These are phyloP conservation scores for Ensete glaucum DNA, from an alignment of 176 grass and related monocot species.

Conservation along the genomic window DNA sequence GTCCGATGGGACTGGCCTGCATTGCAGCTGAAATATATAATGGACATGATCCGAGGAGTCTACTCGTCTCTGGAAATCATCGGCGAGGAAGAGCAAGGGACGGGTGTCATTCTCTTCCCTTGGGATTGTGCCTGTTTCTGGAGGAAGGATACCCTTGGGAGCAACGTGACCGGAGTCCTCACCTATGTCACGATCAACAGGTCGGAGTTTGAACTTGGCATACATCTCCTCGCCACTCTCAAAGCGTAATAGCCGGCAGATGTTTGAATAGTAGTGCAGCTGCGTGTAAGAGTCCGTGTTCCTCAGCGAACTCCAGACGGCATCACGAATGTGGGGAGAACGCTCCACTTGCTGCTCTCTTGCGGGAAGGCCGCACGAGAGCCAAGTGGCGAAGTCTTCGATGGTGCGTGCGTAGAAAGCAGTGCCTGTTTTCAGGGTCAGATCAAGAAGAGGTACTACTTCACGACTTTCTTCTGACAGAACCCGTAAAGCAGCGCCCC, in stretches of 20 bases:
- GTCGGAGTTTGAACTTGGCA: constrained; percentile 59
- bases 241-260: constrained; percentile 51
- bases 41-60: constrained; percentile 32
- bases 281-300: constrained; percentile 46
- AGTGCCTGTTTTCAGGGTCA: constrained; percentile 52
- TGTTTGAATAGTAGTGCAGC: constrained; percentile 71
- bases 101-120: constrained; percentile 46
- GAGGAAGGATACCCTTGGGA: constrained; percentile 44
- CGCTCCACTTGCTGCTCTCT: constrained; percentile 55
- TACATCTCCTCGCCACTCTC: constrained; percentile 58
- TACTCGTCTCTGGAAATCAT: constrained; percentile 43
- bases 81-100: constrained; percentile 52
- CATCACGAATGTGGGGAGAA: constrained; percentile 48
- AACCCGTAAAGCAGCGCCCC: constrained; percentile 48
- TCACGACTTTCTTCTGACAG: constrained; percentile 37
- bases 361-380: constrained; percentile 51
- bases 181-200: constrained; percentile 21
- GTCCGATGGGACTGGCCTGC: constrained; percentile 37
- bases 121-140: constrained; percentile 54
- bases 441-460: constrained; percentile 42
- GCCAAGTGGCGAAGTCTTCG: constrained; percentile 52
- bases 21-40: constrained; percentile 48
- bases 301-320: constrained; percentile 59
- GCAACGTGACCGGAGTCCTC: constrained; percentile 48
- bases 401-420: constrained; percentile 60